These are phyloP conservation scores for Leccinum huronense DNA, from an alignment of 1,284 basidiomycete genomes.

Conservation along the genomic window DNA sequence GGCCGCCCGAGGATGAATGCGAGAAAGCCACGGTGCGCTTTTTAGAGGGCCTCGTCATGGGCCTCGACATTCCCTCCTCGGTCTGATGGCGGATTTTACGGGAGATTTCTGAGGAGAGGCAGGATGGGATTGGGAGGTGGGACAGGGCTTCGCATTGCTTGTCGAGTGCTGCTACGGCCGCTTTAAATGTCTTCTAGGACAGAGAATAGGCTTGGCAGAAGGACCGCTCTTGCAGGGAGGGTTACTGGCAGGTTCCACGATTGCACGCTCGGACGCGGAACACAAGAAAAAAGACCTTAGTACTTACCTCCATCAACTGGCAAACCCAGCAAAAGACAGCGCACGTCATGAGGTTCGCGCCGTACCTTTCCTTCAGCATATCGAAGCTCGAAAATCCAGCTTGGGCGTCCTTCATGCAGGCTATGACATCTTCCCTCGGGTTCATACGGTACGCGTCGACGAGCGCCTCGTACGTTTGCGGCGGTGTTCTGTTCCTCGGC, in stretches of 20 bases:
- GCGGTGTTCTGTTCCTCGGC: conserved; percentile 1
- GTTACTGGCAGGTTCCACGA: conserved; percentile 17
- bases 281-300: background rate
- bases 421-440: conserved; percentile 16
- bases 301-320: conserved; percentile 32
- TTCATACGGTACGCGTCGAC: conserved; percentile 18
- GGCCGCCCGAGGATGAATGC: background rate
- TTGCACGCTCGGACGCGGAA: background rate
- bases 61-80: conserved; percentile 2
- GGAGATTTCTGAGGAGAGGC: conserved; percentile 25
- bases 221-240: conserved; percentile 20
- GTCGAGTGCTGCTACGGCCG: conserved; percentile 20
- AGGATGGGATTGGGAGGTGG: background rate
- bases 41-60: conserved; percentile 20
- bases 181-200: conserved; percentile 20
- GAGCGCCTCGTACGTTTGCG: conserved; percentile 23
- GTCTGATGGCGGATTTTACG: conserved; percentile 18
- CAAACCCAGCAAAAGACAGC: conserved; percentile 36
- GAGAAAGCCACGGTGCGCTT: conserved; percentile 28
- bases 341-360: conserved; percentile 13
- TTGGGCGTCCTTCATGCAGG: conserved; percentile 33
- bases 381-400: conserved; percentile 16
- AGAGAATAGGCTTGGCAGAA: conserved; percentile 24
- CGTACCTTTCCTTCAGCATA: conserved; percentile 23
- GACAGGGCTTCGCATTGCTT: conserved; percentile 24